phyloP scores from a whole-genome alignment of 2,329 filamentous ascomycete genomes.

The Ascochyta lentis region DNA sequence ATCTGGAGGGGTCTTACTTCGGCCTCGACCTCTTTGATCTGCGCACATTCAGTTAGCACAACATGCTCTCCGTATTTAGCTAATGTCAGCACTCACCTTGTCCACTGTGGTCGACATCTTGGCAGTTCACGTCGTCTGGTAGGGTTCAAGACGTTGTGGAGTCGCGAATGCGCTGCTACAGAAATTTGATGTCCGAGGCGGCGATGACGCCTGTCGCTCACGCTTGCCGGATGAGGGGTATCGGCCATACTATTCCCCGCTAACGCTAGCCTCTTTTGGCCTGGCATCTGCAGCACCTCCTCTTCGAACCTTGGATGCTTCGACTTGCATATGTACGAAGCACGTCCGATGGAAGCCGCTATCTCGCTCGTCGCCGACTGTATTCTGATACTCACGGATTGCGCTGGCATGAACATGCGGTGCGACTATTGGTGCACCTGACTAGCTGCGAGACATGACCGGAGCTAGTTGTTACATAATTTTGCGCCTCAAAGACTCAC shows the following conservation, averaged over 20 bases:
- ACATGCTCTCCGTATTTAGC: background rate
- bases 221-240: constrained; percentile 27
- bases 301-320: constrained; percentile 5
- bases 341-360: constrained; percentile 35
- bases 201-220: constrained; percentile 31
- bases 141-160: constrained; percentile 4
- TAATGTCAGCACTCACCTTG: constrained; percentile 67
- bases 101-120: constrained; percentile 95
- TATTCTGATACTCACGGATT: constrained; percentile 15
- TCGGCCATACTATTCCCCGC: constrained; percentile 22
- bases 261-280: background rate
- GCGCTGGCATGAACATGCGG: constrained; percentile 9
- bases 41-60: constrained; percentile 27
- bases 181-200: constrained; percentile 41
- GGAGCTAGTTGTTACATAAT: constrained; percentile 41
- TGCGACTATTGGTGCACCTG: constrained; percentile 23
- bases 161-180: constrained; percentile 22
- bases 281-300: constrained; percentile 5
- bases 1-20: constrained; percentile 68
- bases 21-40: constrained; percentile 97
- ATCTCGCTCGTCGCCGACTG: constrained; percentile 2
- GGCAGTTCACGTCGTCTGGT: constrained; percentile 7
- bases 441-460: constrained; percentile 28
- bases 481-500: constrained; percentile 15
- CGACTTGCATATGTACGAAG: constrained; percentile 10